Base-by-base conservation (phyloP, 805 yeast genomes). In the Cyberlindnera petersonii region DNA sequence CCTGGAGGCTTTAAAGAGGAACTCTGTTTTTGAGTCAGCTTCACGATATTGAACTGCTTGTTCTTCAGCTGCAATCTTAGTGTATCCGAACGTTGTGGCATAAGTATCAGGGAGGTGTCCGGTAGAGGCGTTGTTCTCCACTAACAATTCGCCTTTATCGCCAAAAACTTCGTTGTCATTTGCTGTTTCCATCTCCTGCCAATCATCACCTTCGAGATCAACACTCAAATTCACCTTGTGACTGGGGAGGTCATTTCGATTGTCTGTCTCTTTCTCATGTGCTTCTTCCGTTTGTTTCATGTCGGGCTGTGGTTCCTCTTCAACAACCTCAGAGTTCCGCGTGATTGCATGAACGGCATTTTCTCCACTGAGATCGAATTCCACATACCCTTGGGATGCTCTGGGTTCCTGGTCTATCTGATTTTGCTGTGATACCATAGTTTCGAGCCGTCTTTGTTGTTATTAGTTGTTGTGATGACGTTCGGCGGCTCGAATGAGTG, bases 121-220 rank as follows among this genome's bases (percentile, higher is more conserved):
- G 4, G 21, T 24, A 7, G 35, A 32, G 3, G 26, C 43, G 13
- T 40, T 56, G 46, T 45, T 61, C 54, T 39, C 55, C 15, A 63
- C 56, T 18, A 77, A 66, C 18, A 79, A 62, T 41, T 79, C 77
- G 4, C 93, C 97, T 52, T 75, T 76, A 19, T 86, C 85, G 54
- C 91, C 86, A 57, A 86, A 91, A 29, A 86, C 73, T 45, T 86
- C 86, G 40, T 75, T 71, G 34, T 81, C 77, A 4, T 95, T 79
- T 21, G 86, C 80, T 0, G 91, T 79, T 30, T 84, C 82, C 86
- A 93, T 88, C 14, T 84, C 77, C 54, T 83, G 80, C 98, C 98
- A 93, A 11, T 68, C 74, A 24, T 71, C 75, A 14, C 66, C 72
- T 9, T 58, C 63, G 16, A 42, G n/a, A 16, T 37, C 42, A 10